A percentile compares a stretch with the other conserved stretches of the same genome.
These are phyloP conservation scores for Phoma sp. DNA, from an alignment of 2,329 filamentous ascomycete species.

Conservation along the genomic window DNA sequence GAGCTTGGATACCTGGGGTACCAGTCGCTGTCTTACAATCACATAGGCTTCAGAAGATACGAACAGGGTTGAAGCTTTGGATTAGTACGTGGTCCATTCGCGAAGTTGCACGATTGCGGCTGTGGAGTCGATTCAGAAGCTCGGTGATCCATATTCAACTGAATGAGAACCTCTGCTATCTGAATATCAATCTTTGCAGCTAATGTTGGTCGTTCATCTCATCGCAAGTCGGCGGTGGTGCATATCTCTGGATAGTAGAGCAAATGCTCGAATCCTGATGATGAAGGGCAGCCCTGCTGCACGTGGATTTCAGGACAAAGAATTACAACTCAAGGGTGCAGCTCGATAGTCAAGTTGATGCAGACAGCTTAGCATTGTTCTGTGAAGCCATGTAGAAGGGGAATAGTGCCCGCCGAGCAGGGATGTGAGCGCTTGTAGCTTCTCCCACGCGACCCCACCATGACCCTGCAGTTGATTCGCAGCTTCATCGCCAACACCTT, in stretches of 20 bases:
- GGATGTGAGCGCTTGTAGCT: constrained; percentile 5
- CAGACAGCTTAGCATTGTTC: constrained; percentile 16
- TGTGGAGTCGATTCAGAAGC: too few species aligned
- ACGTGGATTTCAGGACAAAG: neutral
- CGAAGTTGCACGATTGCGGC: too few species aligned
- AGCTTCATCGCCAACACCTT: constrained; percentile 14
- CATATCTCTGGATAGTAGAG: neutral
- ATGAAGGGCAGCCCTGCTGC: constrained; percentile 6
- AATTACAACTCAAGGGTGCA: neutral
- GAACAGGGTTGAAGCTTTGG: too few species aligned
- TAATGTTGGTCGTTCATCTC: neutral
- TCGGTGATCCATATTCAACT: too few species aligned
- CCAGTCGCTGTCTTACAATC: neutral
- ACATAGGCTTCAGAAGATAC: neutral
- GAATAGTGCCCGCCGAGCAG: constrained; percentile 12
- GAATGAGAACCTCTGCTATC: neutral
- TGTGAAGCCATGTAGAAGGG: constrained; percentile 12
- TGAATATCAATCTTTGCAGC: neutral
- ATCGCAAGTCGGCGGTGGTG: neutral
- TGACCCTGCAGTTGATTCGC: constrained; percentile 18
- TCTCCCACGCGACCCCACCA: constrained; percentile 17
- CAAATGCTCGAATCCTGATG: neutral
- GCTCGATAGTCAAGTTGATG: neutral
- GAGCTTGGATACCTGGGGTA: neutral
- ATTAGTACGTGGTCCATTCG: too few species aligned